Conservation (phyloP, 1,139 yeast species). For the Protomyces gravidus region DNA sequence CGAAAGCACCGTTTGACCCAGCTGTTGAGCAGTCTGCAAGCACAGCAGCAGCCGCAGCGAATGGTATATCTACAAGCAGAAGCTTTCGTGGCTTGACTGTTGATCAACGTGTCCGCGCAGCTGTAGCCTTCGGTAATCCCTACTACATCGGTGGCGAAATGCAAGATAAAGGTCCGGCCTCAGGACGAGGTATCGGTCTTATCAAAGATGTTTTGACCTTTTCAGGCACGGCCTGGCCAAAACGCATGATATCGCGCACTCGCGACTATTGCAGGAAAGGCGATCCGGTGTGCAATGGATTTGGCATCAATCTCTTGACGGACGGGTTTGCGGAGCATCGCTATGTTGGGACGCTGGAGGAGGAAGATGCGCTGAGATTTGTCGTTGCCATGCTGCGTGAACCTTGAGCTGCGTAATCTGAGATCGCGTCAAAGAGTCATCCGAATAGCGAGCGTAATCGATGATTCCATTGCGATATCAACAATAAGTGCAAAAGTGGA, state of each 20-base stretch:
- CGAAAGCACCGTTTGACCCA: not conserved
- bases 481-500: not conserved
- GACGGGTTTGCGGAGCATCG: constrained; percentile 14
- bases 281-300: constrained; percentile 21
- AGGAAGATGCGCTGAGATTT: constrained; percentile 7
- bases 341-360: constrained; percentile 7
- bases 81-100: no score
- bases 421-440: no score
- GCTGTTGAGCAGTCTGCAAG: not conserved
- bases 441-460: no score
- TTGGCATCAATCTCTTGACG: not conserved
- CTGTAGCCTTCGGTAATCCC: constrained; percentile 8
- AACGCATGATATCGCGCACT: not conserved
- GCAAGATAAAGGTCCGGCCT: constrained; percentile 18
- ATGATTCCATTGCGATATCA: not conserved
- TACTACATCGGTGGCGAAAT: not conserved
- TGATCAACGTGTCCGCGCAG: not conserved
- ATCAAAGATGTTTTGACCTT: constrained; percentile 8
- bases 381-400: not conserved
- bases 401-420: no score
- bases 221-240: not conserved
- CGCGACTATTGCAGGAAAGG: constrained; percentile 11
- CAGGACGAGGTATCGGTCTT: constrained; percentile 8
- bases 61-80: not conserved
- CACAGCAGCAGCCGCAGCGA: not conserved